Evolutionary conservation across 75 land plant genomes (phyloP), one percentile per base, ranked within the genome.

Genomic region (Larix kaempferi): DNA sequence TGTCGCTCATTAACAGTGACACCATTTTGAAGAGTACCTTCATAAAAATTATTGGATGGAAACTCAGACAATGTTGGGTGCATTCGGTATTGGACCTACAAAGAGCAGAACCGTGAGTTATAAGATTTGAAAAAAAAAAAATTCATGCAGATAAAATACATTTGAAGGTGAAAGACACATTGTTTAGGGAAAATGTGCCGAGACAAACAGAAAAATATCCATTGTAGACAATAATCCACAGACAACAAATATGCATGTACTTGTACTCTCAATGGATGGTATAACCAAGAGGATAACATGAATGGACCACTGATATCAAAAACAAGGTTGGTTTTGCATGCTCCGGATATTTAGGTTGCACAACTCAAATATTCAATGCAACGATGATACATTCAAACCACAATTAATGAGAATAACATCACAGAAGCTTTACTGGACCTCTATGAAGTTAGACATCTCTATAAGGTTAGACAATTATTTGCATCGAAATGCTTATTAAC

Each of bases 61-160:
- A 98, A 98, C 78, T 98, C 99, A 7, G 99, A 98, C 5, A 98
- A 78, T 14, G 85, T 84, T 76, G 99, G 99, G 80, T 98, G 99
- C 99, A 98, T 98, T 23, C 99, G 92, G 75, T 98, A 98, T 91
- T 98, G 99, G 79, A 98, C 99, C 99, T 98, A 86, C 76, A 75
- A 3, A 54, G 1, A 49, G n/a, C 3, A 0, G 6, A 69, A 69
- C 27, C 1, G 10, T 44, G 41, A 39, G 21, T n/a, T 6, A 37
- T 69, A 69, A 35, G 16, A 37, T 21, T 25, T 54, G 74, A 64
- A 3, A 5, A 57, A 7, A 26, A 59, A 60, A 16, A 27, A 27
- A 60, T 6, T 61, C 63, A 33, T 63, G 56, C 6, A 26, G 22
- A 35, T 59, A 21, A 57, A 74, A 65, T 23, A 67, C 60, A 82